A percentile compares a stretch with the other conserved stretches of the same genome.
Conservation (phyloP, 768 basidiomycete genomes). For the Grammothele lineata region DNA sequence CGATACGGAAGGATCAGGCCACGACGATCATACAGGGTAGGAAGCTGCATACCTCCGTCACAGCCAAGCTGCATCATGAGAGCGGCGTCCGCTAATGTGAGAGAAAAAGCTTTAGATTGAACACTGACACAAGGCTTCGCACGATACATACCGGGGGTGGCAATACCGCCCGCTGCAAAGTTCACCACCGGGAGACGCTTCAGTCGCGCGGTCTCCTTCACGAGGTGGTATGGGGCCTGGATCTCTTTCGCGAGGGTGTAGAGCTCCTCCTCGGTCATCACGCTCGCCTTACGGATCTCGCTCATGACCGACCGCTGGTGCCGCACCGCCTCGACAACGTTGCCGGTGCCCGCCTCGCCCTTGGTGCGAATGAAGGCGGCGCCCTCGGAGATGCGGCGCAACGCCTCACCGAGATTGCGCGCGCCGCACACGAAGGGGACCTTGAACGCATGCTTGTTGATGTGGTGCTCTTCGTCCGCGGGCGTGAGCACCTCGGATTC, state of each 20-base stretch:
- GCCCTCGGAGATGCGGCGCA: conserved; percentile 94
- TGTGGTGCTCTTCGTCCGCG: conserved; percentile 93
- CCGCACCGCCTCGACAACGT: conserved; percentile 90
- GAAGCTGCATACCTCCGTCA: conserved; percentile 82
- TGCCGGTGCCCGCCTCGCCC: conserved; percentile 87
- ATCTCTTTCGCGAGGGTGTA: conserved; percentile 91
- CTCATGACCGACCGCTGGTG: conserved; percentile 81
- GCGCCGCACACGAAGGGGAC: conserved; percentile 96
- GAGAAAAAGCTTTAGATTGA: too few relatives aligned
- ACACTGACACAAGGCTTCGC: too few relatives aligned
- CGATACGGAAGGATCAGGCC: conserved; percentile 1
- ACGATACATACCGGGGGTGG: conserved; percentile 69
- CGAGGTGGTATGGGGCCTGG: conserved; percentile 88
- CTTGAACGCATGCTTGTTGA: conserved; percentile 95
- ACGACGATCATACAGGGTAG: conserved; percentile 1
- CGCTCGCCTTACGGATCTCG: conserved; percentile 80
- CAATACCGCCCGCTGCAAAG: conserved; percentile 93
- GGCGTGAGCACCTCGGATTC: conserved; percentile 94
- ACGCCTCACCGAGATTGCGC: conserved; percentile 91
- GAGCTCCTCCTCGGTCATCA: conserved; percentile 93
- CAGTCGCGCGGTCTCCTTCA: conserved; percentile 93
- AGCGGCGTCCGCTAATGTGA: conserved; percentile 77
- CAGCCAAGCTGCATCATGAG: conserved; percentile 99
- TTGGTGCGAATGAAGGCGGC: conserved; percentile 99
- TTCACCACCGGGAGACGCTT: conserved; percentile 94